Conservation (phyloP, 129 eudicot species). For the Flaveria robusta region DNA sequence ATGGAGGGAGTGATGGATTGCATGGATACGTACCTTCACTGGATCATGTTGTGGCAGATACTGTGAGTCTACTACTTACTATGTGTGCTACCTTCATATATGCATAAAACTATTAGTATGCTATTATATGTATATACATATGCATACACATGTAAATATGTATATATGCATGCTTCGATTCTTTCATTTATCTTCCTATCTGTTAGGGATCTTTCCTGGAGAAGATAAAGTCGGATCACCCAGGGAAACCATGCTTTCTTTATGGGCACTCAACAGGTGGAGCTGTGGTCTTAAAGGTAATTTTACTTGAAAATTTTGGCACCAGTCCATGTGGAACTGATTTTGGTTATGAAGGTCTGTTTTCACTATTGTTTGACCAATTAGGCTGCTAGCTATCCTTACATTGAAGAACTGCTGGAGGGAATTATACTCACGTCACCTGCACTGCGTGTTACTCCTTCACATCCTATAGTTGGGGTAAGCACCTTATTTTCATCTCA, state of each 20-base stretch:
- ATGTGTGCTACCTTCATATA: not conserved
- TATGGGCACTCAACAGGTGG: slow-evolving; percentile 99
- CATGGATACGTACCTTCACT: slow-evolving; percentile 98
- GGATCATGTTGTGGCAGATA: slow-evolving; percentile 95
- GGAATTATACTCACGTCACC: slow-evolving; percentile 93
- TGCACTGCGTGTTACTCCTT: slow-evolving; percentile 93
- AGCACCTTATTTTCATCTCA: slow-evolving; percentile 30
- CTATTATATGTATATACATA: not conserved
- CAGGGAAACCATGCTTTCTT: slow-evolving; percentile 85
- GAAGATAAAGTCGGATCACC: slow-evolving; percentile 76
- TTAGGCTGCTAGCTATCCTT: slow-evolving; percentile 90
- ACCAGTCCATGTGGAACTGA: not conserved
- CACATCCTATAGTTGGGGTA: slow-evolving; percentile 96
- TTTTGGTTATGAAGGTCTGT: not conserved
- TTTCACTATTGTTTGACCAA: slow-evolving; percentile 4
- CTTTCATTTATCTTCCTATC: not conserved
- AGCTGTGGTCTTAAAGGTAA: slow-evolving; percentile 86
- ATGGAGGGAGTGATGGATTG: slow-evolving; percentile 98
- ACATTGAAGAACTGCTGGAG: slow-evolving; percentile 71
- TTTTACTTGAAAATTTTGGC: not conserved
- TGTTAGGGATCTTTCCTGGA: slow-evolving; percentile 78
- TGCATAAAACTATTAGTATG: not conserved
- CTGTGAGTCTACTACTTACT: slow-evolving; percentile 58
- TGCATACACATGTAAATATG: not conserved
- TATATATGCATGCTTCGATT: not conserved